Evolutionary conservation across 1,284 basidiomycete species (phyloP), one percentile per base, ranked within the genome.

Genomic region (Apiotrichum mycotoxinovorans): DNA sequence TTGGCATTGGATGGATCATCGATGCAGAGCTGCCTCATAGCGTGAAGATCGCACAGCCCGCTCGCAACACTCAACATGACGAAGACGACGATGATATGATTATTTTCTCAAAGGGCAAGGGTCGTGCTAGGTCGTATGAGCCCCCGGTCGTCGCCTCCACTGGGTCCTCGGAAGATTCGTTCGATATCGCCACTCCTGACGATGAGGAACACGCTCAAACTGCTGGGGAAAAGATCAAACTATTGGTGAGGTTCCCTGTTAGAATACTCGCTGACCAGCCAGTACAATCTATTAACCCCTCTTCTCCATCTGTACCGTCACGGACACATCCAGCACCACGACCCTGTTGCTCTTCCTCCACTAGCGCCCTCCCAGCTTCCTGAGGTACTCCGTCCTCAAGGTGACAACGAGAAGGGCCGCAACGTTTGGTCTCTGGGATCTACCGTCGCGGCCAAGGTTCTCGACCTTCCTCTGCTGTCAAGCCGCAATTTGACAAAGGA

Each of bases 241-340:
- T 70, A 5, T 56, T 73, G 34, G 73, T 73, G 25, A n/a, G n/a
- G n/a, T n/a, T n/a, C n/a, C n/a, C n/a, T 56, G 70, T 64, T 20
- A 22, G 34, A 15, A 10, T n/a, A 20, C 5, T 4, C 26, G 50
- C 60, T 50, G 46, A 51, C 22, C 27, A 23, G 26, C 1, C 58
- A 75, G 72, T 71, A 66, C 26, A 68, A 74, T 12, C 67, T 75
- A 4, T 56, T 75, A 14, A 58, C 54, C 18, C 71, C 73, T 1
- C 61, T 74, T 0, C 56, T 75, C 1, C 62, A 63, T 17, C 62
- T 74, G 4, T 73, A 74, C 52, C 65, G 71, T 2, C 67, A 74
- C 27, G 73, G 71, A 1, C 72, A 74, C 35, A 74, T 75, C 14
- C 73, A 75, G 59, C 46, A 61, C 2, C 64, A 63, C 12, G 73